A percentile compares a stretch with the other conserved stretches of the same genome.
These are phyloP conservation scores for Fraxinus quadrangulata DNA, from an alignment of 257 asterid genomes.

Conservation along the genomic window DNA sequence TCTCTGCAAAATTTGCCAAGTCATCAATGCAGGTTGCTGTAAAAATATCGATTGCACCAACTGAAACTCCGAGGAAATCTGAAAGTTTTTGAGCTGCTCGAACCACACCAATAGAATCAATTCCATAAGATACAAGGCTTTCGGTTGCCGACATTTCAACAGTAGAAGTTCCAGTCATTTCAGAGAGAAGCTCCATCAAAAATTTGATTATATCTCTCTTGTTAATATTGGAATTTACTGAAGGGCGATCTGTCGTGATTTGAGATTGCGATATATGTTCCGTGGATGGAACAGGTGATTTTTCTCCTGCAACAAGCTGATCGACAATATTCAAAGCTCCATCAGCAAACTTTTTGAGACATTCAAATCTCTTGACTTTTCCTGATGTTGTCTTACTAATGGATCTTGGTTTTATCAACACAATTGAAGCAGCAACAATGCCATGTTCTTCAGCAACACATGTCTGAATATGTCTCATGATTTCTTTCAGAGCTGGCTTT, in stretches of 20 bases:
- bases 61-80: constrained; percentile 49
- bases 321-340: constrained; percentile 48
- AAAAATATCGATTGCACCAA: constrained; percentile 62
- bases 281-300: constrained; percentile 17
- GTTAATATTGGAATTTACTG: constrained; percentile 24
- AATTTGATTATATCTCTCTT: constrained; percentile 41
- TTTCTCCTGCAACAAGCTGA: constrained; percentile 30
- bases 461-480: constrained; percentile 38
- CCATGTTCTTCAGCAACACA: constrained; percentile 71
- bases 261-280: constrained; percentile 15
- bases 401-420: constrained; percentile 54
- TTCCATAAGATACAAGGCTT: constrained; percentile 54
- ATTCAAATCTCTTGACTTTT: constrained; percentile 64
- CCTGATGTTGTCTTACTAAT: constrained; percentile 73
- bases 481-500: constrained; percentile 31
- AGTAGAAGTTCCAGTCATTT: constrained; percentile 46
- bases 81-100: constrained; percentile 65
- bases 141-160: constrained; percentile 44
- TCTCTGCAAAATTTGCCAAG: constrained; percentile 44
- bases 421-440: constrained; percentile 40
- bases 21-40: constrained; percentile 63
- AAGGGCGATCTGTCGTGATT: constrained; percentile 14
- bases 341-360: constrained; percentile 50
- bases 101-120: constrained; percentile 58
- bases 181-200: constrained; percentile 47